These are phyloP conservation scores for Tremellales sp. DNA, from an alignment of 1,284 basidiomycete species.

Conservation along the genomic window DNA sequence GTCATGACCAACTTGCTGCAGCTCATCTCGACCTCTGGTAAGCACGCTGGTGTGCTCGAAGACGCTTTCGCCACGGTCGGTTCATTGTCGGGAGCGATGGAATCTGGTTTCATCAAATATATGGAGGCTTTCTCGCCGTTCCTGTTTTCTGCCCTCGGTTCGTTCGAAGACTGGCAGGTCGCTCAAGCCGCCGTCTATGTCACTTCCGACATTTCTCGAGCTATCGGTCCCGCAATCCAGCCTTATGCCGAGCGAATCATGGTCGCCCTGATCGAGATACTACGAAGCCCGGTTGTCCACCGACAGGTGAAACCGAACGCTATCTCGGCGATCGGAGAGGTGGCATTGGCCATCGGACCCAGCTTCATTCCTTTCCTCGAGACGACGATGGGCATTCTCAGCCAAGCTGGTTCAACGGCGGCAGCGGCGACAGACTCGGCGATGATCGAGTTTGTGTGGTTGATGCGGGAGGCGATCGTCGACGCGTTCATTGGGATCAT, in stretches of 20 bases:
- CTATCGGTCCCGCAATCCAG: slow-evolving; percentile 75
- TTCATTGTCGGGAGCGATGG: slow-evolving; percentile 74
- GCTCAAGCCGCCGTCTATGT: slow-evolving; percentile 94
- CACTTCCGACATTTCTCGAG: slow-evolving; percentile 91
- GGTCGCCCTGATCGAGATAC: slow-evolving; percentile 82
- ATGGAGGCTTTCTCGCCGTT: slow-evolving; percentile 85
- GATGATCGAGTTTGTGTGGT: slow-evolving; percentile 74
- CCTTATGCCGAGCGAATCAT: slow-evolving; percentile 86
- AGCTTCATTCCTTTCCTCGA: slow-evolving; percentile 85
- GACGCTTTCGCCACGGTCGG: slow-evolving; percentile 95
- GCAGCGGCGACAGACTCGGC: slow-evolving; percentile 61
- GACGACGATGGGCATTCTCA: slow-evolving; percentile 85
- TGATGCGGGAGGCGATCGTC: slow-evolving; percentile 88
- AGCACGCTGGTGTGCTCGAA: slow-evolving; percentile 92
- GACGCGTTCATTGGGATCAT: slow-evolving; percentile 97
- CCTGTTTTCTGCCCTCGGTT: slow-evolving; percentile 83
- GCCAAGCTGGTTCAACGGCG: slow-evolving; percentile 81
- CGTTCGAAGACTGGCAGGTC: slow-evolving; percentile 91
- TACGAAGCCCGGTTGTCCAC: slow-evolving; percentile 86
- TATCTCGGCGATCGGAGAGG: slow-evolving; percentile 92
- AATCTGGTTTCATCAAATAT: slow-evolving; percentile 81
- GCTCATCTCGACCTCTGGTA: slow-evolving; percentile 79
- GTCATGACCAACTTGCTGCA: slow-evolving; percentile 91
- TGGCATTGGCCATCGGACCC: slow-evolving; percentile 85
- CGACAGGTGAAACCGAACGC: slow-evolving; percentile 96